Evolutionary conservation across 495 filamentous ascomycete genomes (phyloP).

Genomic region (Podospora didyma): DNA sequence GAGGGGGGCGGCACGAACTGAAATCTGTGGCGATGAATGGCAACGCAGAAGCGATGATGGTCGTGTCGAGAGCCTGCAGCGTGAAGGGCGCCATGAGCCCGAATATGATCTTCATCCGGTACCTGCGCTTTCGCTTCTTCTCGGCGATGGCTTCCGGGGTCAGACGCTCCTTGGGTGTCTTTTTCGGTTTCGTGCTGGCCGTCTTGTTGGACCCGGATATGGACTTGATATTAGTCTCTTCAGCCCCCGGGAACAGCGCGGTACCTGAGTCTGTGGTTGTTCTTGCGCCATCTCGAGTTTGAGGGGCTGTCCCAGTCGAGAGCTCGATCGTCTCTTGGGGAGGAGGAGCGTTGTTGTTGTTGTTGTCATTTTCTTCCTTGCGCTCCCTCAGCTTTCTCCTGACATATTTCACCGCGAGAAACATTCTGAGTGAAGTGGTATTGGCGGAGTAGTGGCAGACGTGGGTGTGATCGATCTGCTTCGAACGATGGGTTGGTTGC

Average conservation of each 20-base stretch:
- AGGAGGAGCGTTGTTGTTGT: too few species aligned
- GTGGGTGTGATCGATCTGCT: too few species aligned
- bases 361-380: background rate
- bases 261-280: background rate
- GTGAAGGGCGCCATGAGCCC: slow-evolving; percentile 51
- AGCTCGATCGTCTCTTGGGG: too few species aligned
- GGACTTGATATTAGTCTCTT: background rate
- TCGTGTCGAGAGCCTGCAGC: slow-evolving; percentile 52
- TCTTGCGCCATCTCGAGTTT: background rate
- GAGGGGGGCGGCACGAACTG: slow-evolving; percentile 31
- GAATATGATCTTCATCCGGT: slow-evolving; percentile 51
- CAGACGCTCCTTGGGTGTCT: background rate
- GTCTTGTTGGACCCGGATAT: background rate
- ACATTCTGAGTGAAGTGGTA: slow-evolving; percentile 5
- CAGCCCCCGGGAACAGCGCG: too few species aligned
- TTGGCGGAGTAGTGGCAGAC: too few species aligned
- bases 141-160: slow-evolving; percentile 13
- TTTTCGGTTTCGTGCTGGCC: background rate
- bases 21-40: slow-evolving; percentile 59
- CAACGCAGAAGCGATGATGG: slow-evolving; percentile 56
- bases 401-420: slow-evolving; percentile 16
- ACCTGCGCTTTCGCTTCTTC: slow-evolving; percentile 19
- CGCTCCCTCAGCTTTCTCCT: slow-evolving; percentile 13
- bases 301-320: too few species aligned
- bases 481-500: too few species aligned